Percentiles rank a stretch among this genome's conserved stretches.
Conservation (phyloP, 2,329 filamentous ascomycete species). For the Claviceps citrina region DNA sequence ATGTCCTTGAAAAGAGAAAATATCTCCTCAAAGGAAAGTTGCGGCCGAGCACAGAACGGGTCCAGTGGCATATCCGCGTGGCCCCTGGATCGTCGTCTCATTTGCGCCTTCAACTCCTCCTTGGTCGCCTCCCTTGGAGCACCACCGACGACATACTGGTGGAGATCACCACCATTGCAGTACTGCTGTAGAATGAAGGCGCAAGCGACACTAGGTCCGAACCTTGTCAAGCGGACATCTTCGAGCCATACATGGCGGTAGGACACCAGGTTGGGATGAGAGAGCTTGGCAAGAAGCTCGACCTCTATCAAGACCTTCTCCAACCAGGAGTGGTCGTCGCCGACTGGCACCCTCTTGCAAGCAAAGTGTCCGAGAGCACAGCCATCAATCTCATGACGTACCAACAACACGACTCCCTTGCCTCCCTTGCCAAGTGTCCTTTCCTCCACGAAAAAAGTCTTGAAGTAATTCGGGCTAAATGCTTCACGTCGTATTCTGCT, state of each 20-base stretch:
- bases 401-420: conserved; percentile 88
- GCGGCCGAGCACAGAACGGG: conserved; percentile 25
- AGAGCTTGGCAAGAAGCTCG: conserved; percentile 77
- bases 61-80: conserved; percentile 47
- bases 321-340: conserved; percentile 87
- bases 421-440: conserved; percentile 74
- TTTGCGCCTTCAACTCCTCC: conserved; percentile 75
- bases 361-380: conserved; percentile 82
- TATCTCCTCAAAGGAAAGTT: conserved; percentile 69
- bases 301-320: conserved; percentile 90
- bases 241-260: conserved; percentile 97
- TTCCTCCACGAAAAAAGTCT: conserved; percentile 84
- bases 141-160: conserved; percentile 68
- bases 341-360: conserved; percentile 91
- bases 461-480: conserved; percentile 86
- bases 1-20: conserved; percentile 95
- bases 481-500: conserved; percentile 72
- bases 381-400: conserved; percentile 80
- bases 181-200: conserved; percentile 97
- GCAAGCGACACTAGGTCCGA: conserved; percentile 82
- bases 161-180: conserved; percentile 83
- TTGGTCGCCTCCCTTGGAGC: conserved; percentile 50
- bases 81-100: conserved; percentile 68
- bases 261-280: conserved; percentile 87
- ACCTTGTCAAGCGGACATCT: conserved; percentile 66